Evolutionary conservation across 2,329 filamentous ascomycete species (phyloP).

Genomic region (Phyllosticta capitalensis): DNA sequence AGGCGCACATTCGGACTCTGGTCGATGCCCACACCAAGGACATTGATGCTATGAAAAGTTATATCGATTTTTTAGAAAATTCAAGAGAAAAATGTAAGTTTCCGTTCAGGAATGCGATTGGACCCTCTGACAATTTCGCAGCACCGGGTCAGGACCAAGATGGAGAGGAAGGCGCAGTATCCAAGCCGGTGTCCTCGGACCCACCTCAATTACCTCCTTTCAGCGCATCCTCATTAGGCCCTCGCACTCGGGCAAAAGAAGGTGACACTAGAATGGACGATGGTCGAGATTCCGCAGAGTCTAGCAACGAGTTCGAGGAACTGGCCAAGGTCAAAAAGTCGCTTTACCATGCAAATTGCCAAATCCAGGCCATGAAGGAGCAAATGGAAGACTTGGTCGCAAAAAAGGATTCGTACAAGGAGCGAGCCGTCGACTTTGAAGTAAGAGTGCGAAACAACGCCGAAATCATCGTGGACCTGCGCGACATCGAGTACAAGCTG

Average conservation of each 20-base stretch:
- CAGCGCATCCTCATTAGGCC: neutral
- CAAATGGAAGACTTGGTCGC: slow-evolving; percentile 4
- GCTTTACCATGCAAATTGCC: slow-evolving; percentile 20
- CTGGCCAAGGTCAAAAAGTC: slow-evolving; percentile 13
- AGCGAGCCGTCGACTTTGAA: slow-evolving; percentile 6
- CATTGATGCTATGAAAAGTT: slow-evolving; percentile 28
- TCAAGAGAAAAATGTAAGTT: slow-evolving; percentile 13
- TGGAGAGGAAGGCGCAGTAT: slow-evolving; percentile 18
- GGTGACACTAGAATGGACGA: neutral
- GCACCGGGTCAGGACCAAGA: neutral
- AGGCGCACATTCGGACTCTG: slow-evolving; percentile 29
- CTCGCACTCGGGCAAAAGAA: neutral
- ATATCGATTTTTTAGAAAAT: slow-evolving; percentile 30
- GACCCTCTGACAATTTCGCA: neutral
- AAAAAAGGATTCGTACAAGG: slow-evolving; percentile 9
- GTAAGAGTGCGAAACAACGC: slow-evolving; percentile 3
- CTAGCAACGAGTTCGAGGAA: neutral
- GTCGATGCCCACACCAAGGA: slow-evolving; percentile 31
- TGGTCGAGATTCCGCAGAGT: neutral
- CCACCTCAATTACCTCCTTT: slow-evolving; percentile 1
- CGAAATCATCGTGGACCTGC: slow-evolving; percentile 5
- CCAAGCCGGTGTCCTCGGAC: slow-evolving; percentile 17
- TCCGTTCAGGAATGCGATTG: neutral
- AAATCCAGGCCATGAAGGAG: slow-evolving; percentile 11
- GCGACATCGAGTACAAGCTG: slow-evolving; percentile 7